Base-by-base conservation (phyloP, 345 rosid species). In the Salix purpurea region DNA sequence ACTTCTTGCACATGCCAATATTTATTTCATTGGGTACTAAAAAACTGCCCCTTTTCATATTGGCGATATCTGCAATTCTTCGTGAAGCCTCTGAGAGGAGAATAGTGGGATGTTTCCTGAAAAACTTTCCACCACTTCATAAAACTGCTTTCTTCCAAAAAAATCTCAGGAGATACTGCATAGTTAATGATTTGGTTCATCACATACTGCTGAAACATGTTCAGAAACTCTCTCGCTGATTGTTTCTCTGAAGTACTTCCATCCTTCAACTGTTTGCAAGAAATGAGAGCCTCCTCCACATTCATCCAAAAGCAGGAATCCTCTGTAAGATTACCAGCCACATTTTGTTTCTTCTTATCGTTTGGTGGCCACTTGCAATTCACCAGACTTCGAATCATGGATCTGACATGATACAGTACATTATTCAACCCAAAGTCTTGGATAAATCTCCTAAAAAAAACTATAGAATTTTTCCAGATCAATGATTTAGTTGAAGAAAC, bases 241-340 rank as follows among this genome's bases (percentile, higher is more conserved):
- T 69, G 72, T 66, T 42, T 76, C 68, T 70, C 82, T 12, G 6
- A 28, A 6, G 24, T 23, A 68, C 74, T 72, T 46, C 28, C 72
- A 48, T 46, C 46, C 11, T 39, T 76, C 64, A 82, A 56, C 60
- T 11, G 7, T 13, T 81, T 66, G 74, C 86, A 77, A 0, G 66
- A 72, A 10, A 80, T 72, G 54, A 87, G 10, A 15, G 93, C 90
- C 76, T 92, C 96, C 80, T 94, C 96, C 14, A 94, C 98, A 7
- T 82, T 73, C n/a, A 90, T 89, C 98, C 98, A 94, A 24, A 94
- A 94, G 71, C 94, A 91, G n/a, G 98, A 92, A 86, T 92, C 96
- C 52, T 85, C 74, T 0, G 86, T 90, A 26, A 91, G 18, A 19
- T 18, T 73, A 11, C 34, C 71, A 48, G 76, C 76, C 67, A 85